These are phyloP conservation scores for Eustoma russellianum DNA, from an alignment of 257 asterid species.

Conservation along the genomic window DNA sequence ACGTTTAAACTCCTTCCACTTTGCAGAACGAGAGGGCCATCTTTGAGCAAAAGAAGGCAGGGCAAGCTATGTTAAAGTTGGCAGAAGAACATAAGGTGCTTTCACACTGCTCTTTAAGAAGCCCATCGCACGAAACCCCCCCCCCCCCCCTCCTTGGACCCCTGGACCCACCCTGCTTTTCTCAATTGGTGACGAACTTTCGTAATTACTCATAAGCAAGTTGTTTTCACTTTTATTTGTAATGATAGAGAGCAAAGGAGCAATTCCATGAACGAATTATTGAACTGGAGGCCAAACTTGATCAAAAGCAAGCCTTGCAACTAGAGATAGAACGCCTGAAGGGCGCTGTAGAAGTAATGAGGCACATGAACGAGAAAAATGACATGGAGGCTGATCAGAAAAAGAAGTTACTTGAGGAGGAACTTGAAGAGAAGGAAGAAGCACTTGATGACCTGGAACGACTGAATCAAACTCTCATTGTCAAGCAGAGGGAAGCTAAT, in stretches of 20 bases:
- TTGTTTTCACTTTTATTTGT: conserved; percentile 11
- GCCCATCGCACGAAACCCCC: too few species aligned
- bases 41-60: conserved; percentile 50
- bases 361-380: conserved; percentile 51
- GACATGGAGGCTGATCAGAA: conserved; percentile 38
- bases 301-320: conserved; percentile 61
- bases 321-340: conserved; percentile 45
- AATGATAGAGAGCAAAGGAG: conserved; percentile 48
- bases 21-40: conserved; percentile 67
- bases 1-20: neutral
- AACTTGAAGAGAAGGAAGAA: conserved; percentile 53
- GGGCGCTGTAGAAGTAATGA: conserved; percentile 49
- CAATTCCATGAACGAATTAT: conserved; percentile 39
- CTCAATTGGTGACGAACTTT: conserved; percentile 1
- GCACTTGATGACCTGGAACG: conserved; percentile 37
- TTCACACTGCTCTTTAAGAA: neutral
- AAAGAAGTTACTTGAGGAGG: conserved; percentile 34
- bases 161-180: neutral
- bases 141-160: too few species aligned
- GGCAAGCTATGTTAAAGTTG: conserved; percentile 44
- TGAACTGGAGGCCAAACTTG: conserved; percentile 54
- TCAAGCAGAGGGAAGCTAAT: conserved; percentile 49
- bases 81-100: conserved; percentile 68
- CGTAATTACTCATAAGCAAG: neutral
- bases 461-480: conserved; percentile 35